Evolutionary conservation across 2,329 filamentous ascomycete genomes (phyloP).

Genomic region (Plectosphaerella plurivora): DNA sequence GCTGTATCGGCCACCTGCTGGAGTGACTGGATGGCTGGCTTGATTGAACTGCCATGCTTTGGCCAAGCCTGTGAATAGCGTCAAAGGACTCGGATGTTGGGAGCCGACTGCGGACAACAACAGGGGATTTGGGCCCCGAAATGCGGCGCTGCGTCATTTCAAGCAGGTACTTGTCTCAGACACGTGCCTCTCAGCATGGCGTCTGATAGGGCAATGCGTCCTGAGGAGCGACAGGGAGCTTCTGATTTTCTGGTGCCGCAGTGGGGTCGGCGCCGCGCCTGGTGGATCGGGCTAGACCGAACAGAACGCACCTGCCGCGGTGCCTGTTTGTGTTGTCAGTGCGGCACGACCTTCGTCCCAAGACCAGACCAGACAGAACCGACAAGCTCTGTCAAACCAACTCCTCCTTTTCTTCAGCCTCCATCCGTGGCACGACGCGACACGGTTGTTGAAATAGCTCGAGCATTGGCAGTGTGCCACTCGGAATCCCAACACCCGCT

Average conservation of each 20-base stretch:
- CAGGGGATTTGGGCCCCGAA: too few species aligned
- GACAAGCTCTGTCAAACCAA: neutral
- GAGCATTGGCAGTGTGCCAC: too few species aligned
- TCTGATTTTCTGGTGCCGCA: slow-evolving; percentile 3
- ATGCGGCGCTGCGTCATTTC: neutral
- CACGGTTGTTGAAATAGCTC: too few species aligned
- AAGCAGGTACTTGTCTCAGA: neutral
- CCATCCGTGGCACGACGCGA: neutral
- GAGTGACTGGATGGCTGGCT: too few species aligned
- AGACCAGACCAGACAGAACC: neutral
- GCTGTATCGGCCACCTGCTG: too few species aligned
- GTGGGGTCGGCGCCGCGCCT: slow-evolving; percentile 3
- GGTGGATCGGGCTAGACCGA: neutral
- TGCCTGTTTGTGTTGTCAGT: neutral
- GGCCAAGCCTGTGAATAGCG: too few species aligned
- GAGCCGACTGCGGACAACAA: too few species aligned
- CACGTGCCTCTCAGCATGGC: slow-evolving; percentile 10
- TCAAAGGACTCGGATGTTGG: too few species aligned
- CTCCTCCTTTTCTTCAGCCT: neutral
- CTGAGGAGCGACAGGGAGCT: slow-evolving; percentile 6
- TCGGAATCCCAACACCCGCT: neutral
- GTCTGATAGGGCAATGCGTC: slow-evolving; percentile 14
- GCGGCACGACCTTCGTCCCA: neutral
- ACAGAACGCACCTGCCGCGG: slow-evolving; percentile 1
- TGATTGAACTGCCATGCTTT: too few species aligned